phyloP scores from a whole-genome alignment of 2,329 filamentous ascomycete genomes.

The Colletotrichum abscissum region DNA sequence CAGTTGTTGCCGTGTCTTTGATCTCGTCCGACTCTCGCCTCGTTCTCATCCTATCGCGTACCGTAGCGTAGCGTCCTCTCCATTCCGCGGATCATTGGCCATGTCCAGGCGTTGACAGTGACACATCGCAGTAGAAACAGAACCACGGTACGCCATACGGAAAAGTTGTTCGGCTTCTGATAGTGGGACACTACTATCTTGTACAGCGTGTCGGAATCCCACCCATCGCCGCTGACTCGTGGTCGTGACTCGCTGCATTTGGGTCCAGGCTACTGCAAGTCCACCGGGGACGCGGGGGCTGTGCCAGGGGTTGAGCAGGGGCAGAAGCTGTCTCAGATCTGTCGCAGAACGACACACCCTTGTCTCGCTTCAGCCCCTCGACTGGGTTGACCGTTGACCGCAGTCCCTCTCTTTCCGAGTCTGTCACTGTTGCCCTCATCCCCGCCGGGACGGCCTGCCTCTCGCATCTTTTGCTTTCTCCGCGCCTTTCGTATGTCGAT shows the following conservation, averaged over 20 bases:
- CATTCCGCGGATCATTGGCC: neutral
- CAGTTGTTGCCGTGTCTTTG: neutral
- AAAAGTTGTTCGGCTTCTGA: slow-evolving; percentile 5
- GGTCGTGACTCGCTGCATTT: slow-evolving; percentile 32
- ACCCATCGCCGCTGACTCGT: slow-evolving; percentile 27
- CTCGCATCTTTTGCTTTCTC: neutral
- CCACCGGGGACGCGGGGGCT: slow-evolving; percentile 38
- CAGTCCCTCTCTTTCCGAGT: neutral
- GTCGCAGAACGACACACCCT: slow-evolving; percentile 50
- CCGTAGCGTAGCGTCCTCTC: neutral
- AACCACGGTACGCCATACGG: slow-evolving; percentile 20
- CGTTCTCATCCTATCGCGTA: neutral
- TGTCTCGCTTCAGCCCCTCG: slow-evolving; percentile 35
- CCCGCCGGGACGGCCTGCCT: neutral
- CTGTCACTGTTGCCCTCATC: slow-evolving; percentile 2
- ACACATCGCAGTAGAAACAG: neutral
- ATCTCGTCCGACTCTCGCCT: slow-evolving; percentile 1
- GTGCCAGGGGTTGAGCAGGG: slow-evolving; percentile 40
- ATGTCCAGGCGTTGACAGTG: slow-evolving; percentile 9
- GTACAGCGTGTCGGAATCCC: slow-evolving; percentile 23
- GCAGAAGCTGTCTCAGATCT: slow-evolving; percentile 53
- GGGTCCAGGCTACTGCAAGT: slow-evolving; percentile 27
- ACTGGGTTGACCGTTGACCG: slow-evolving; percentile 31
- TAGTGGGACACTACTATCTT: neutral
- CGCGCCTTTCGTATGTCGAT: neutral